These are phyloP conservation scores for Gracilariopsis chorda DNA, from an alignment of 23 red algal genomes.

Conservation along the genomic window DNA sequence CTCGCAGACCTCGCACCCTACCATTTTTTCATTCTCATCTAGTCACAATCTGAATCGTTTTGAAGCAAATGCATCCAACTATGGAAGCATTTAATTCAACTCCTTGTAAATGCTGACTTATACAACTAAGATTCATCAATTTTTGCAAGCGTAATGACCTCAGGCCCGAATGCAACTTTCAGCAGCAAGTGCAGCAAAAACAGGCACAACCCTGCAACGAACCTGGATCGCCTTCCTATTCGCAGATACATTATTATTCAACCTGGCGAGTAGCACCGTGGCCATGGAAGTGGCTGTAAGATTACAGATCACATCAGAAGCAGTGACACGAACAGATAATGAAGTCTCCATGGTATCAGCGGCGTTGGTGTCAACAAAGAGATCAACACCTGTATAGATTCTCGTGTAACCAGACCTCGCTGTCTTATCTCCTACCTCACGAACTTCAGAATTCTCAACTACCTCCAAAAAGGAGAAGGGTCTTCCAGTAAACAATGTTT, in stretches of 20 bases:
- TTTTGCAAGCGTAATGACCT: neutral
- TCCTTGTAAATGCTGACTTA: too few relatives aligned
- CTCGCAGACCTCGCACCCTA: too few relatives aligned
- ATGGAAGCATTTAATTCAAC: too few relatives aligned
- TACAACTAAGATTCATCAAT: too few relatives aligned
- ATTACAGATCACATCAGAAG: conserved; percentile 8
- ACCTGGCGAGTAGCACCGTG: neutral
- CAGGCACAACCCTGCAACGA: neutral
- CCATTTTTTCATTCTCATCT: too few relatives aligned
- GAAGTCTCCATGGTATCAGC: neutral
- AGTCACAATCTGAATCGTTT: too few relatives aligned
- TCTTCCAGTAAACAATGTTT: conserved; percentile 10
- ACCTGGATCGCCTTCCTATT: neutral
- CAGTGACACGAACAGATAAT: neutral
- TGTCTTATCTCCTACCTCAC: neutral
- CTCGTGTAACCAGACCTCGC: neutral
- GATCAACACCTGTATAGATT: conserved; percentile 17
- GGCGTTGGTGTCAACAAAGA: neutral
- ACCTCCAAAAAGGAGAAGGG: conserved; percentile 3
- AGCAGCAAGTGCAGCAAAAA: too few relatives aligned
- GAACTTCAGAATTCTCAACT: neutral
- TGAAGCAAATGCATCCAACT: too few relatives aligned
- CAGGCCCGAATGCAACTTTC: too few relatives aligned
- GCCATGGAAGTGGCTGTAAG: neutral
- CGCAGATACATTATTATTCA: neutral